Evolutionary conservation across 306 rosid genomes (phyloP), one percentile per base, ranked within the genome.

Genomic region (Senna tora): DNA sequence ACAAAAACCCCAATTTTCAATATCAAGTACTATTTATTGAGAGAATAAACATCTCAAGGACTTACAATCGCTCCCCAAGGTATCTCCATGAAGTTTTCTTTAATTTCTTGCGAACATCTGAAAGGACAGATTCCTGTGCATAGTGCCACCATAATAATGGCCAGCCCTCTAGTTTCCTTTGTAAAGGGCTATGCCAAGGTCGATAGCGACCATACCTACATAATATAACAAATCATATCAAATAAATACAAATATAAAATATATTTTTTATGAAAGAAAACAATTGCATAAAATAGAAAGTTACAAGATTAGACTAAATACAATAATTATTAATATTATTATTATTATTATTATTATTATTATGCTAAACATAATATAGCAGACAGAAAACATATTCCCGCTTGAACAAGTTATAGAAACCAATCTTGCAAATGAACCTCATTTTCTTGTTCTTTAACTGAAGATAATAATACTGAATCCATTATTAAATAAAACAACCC

Each of bases 61-160:
- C 98, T 83, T 84, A 93, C 98, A 93, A 74, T 75, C 96, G 86
- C 76, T 86, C 86, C 65, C 94, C 93, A 42, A 93, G 80, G 73
- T 89, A 87, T 91, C 88, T 87, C 98, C 96, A 93, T 4, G 98
- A 93, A 38, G 88, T 83, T 89, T 84, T 93, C 86, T 82, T 93
- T 55, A 89, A 77, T 74, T 80, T 91, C 86, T 81, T 91, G 57
- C 83, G 88, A 65, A 91, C 92, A 84, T 93, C 97, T 4, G 87
- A 89, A 59, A 93, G 88, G 65, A 93, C 89, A 70, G 97, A 89
- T 80, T 89, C 87, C 53, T 87, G 96, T 3, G 94, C 98, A 89
- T 93, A 93, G 33, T 57, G 98, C 98, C 98, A 93, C 98, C 98
- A 93, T 51, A 68, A 38, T 71, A 80, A 73, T 79, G 87, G 86